These are phyloP conservation scores for Funneliformis geosporum DNA, from an alignment of 192 early-diverging fungal genomes.

Conservation along the genomic window DNA sequence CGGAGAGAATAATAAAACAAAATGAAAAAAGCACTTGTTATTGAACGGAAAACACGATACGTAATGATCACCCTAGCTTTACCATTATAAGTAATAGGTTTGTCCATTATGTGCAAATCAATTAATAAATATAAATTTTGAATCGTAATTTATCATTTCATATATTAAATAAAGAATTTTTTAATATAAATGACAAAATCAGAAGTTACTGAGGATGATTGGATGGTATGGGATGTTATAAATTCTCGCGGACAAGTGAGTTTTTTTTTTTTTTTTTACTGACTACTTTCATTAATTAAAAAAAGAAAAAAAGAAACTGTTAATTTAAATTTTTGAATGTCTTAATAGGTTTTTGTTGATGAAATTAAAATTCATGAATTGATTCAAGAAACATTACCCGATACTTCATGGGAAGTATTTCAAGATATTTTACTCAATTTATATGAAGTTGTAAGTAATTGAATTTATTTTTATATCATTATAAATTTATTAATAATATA, in stretches of 20 bases:
- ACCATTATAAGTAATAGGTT: too few species aligned
- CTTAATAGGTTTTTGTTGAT: slow-evolving; percentile 12
- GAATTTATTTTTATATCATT: not conserved
- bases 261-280: not conserved
- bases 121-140: too few species aligned
- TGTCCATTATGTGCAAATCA: too few species aligned
- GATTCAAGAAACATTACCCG: not conserved
- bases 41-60: too few species aligned
- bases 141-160: too few species aligned
- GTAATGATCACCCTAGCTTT: too few species aligned
- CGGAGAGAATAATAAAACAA: too few species aligned
- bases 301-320: not conserved
- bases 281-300: too few species aligned
- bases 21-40: too few species aligned
- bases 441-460: not conserved
- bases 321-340: not conserved
- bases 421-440: slow-evolving; percentile 5
- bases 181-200: not conserved
- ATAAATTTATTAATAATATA: not conserved
- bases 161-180: too few species aligned
- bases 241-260: not conserved
- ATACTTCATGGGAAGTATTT: not conserved
- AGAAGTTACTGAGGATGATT: not conserved
- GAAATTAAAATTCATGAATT: slow-evolving; percentile 15
- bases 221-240: not conserved